A percentile compares a stretch with the other conserved stretches of the same genome.
Conservation (phyloP, 73 alveolate species). For the Paramecium biaurelia region DNA sequence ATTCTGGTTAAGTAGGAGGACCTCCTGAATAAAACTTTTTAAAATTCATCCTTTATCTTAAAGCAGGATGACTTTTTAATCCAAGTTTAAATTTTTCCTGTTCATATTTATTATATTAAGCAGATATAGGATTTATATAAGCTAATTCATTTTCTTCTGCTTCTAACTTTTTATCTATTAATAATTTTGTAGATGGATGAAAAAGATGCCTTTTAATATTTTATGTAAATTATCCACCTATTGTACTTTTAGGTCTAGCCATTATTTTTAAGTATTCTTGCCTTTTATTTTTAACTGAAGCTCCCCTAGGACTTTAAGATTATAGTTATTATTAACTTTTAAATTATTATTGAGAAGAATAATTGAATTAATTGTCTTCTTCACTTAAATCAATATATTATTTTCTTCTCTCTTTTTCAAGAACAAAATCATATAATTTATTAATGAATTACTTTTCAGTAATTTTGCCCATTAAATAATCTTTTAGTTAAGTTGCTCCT, state of each 20-base stretch:
- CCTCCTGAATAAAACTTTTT: slow-evolving; percentile 62
- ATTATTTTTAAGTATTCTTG: neutral
- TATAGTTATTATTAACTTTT: neutral
- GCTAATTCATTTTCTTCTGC: slow-evolving; percentile 13
- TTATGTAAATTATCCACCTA: neutral
- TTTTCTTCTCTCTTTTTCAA: slow-evolving; percentile 26
- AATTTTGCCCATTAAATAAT: slow-evolving; percentile 9
- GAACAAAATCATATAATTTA: slow-evolving; percentile 1
- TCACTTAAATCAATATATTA: neutral
- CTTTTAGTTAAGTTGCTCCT: slow-evolving; percentile 48
- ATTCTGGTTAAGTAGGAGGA: neutral
- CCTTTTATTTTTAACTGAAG: neutral
- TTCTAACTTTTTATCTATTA: slow-evolving; percentile 28
- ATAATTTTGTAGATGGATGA: slow-evolving; percentile 56
- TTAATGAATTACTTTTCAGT: slow-evolving; percentile 7
- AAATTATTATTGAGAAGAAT: neutral
- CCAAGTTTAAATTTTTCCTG: slow-evolving; percentile 33
- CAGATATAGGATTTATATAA: neutral
- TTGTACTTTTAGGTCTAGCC: slow-evolving; percentile 38
- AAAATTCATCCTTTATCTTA: neutral
- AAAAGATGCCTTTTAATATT: slow-evolving; percentile 35
- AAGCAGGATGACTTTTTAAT: slow-evolving; percentile 51
- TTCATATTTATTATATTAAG: slow-evolving; percentile 24
- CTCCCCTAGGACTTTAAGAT: neutral
- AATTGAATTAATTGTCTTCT: neutral